These are phyloP conservation scores for Leccinum rimulosum DNA, from an alignment of 768 basidiomycete genomes.

Conservation along the genomic window DNA sequence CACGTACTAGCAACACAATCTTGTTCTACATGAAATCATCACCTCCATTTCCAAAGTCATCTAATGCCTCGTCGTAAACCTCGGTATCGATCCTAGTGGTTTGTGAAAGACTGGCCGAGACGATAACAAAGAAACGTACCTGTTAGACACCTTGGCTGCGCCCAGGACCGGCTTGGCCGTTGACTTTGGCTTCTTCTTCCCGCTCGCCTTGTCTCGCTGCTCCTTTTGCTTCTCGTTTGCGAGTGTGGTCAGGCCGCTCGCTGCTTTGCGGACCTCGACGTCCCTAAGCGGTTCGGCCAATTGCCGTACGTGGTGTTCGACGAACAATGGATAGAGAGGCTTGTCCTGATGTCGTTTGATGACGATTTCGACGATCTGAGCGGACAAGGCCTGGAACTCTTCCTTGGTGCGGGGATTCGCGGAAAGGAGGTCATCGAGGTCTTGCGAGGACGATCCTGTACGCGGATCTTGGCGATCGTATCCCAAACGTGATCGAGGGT, in stretches of 20 bases:
- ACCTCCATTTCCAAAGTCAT: constrained; percentile 73
- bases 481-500: neutral
- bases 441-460: constrained; percentile 63
- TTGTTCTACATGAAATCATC: constrained; percentile 88
- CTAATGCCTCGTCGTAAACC: constrained; percentile 84
- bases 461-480: constrained; percentile 1
- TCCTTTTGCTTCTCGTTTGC: constrained; percentile 97
- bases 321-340: constrained; percentile 79
- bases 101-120: constrained; percentile 17
- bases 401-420: constrained; percentile 85
- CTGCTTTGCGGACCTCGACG: constrained; percentile 88
- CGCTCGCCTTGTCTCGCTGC: constrained; percentile 77
- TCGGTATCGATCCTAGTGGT: constrained; percentile 67
- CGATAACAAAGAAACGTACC: constrained; percentile 40
- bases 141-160: constrained; percentile 60
- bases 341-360: constrained; percentile 78
- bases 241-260: constrained; percentile 77
- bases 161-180: constrained; percentile 74
- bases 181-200: constrained; percentile 85
- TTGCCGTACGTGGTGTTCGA: constrained; percentile 79
- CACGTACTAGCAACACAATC: constrained; percentile 11
- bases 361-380: constrained; percentile 68
- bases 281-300: constrained; percentile 79
- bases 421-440: constrained; percentile 70
- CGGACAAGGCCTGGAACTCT: constrained; percentile 76